Percentiles rank a stretch among this genome's conserved stretches.
Evolutionary conservation across 768 basidiomycete species (phyloP).

Genomic region (Podaxis sp.): DNA sequence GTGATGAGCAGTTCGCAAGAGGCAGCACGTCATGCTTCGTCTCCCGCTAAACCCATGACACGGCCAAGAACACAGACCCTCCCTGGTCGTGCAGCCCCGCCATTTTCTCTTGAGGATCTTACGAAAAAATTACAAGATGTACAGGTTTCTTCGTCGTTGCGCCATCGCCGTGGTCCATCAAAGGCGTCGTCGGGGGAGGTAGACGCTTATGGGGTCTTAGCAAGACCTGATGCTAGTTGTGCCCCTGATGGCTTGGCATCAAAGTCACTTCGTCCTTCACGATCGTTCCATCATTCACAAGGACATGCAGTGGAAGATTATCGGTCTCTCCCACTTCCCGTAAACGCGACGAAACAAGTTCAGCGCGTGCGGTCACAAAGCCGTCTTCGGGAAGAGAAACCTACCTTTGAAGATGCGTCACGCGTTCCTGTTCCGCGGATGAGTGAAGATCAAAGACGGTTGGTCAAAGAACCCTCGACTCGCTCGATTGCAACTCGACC

Average conservation of each 20-base stretch:
- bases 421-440: constrained; percentile 7
- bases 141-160: constrained; percentile 27
- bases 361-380: constrained; percentile 10
- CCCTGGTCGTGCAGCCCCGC: constrained; percentile 26
- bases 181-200: not conserved
- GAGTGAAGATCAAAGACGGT: constrained; percentile 1
- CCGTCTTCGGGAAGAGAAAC: constrained; percentile 9
- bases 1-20: constrained; percentile 31
- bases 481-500: constrained; percentile 17
- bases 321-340: constrained; percentile 26
- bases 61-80: constrained; percentile 43
- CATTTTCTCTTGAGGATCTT: constrained; percentile 56
- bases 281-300: constrained; percentile 58
- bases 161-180: constrained; percentile 12
- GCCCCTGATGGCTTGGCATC: constrained; percentile 4
- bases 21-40: constrained; percentile 31
- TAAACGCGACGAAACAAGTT: constrained; percentile 15
- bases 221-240: not conserved
- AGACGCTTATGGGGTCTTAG: not conserved
- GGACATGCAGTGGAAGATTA: constrained; percentile 28
- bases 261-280: constrained; percentile 40
- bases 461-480: not conserved
- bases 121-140: constrained; percentile 52
- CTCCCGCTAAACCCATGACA: constrained; percentile 12
- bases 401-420: constrained; percentile 6